phyloP scores from a whole-genome alignment of 2,329 filamentous ascomycete species.

The Trichoderma sp. region DNA sequence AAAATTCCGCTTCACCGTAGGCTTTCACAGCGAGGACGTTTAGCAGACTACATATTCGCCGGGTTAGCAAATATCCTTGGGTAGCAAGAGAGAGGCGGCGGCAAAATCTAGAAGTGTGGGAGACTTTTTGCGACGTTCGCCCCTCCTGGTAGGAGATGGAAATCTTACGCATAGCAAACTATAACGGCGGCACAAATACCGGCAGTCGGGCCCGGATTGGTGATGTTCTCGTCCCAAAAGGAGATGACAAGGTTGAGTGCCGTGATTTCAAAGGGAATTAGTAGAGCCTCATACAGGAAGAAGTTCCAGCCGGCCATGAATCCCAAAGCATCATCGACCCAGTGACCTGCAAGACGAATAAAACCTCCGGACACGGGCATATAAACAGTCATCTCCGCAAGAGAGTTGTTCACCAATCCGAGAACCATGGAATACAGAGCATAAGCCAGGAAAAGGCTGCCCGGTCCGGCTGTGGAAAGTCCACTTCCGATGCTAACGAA shows the following conservation, averaged over 20 bases:
- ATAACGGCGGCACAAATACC: slow-evolving; percentile 56
- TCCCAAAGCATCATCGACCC: slow-evolving; percentile 63
- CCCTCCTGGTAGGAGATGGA: slow-evolving; percentile 4
- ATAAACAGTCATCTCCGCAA: slow-evolving; percentile 62
- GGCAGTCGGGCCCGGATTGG: slow-evolving; percentile 67
- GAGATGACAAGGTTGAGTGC: slow-evolving; percentile 43
- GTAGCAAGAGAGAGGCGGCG: background rate
- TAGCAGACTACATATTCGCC: slow-evolving; percentile 40
- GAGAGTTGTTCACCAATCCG: slow-evolving; percentile 61
- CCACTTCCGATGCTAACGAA: slow-evolving; percentile 62
- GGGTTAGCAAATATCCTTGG: slow-evolving; percentile 30
- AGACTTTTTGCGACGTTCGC: background rate
- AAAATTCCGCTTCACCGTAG: slow-evolving; percentile 73
- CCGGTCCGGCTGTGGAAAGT: slow-evolving; percentile 42
- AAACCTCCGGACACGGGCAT: slow-evolving; percentile 64
- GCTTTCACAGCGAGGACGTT: slow-evolving; percentile 64
- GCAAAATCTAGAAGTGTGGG: background rate
- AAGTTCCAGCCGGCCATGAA: slow-evolving; percentile 50
- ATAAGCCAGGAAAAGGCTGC: slow-evolving; percentile 57
- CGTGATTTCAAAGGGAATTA: slow-evolving; percentile 44
- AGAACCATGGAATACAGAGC: slow-evolving; percentile 54
- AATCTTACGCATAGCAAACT: slow-evolving; percentile 53
- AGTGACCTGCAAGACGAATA: slow-evolving; percentile 61
- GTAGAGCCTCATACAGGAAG: slow-evolving; percentile 44
- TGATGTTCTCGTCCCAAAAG: slow-evolving; percentile 38